These are phyloP conservation scores for Phytophthora rubi DNA, from an alignment of 352 stramenopile genomes.

Conservation along the genomic window DNA sequence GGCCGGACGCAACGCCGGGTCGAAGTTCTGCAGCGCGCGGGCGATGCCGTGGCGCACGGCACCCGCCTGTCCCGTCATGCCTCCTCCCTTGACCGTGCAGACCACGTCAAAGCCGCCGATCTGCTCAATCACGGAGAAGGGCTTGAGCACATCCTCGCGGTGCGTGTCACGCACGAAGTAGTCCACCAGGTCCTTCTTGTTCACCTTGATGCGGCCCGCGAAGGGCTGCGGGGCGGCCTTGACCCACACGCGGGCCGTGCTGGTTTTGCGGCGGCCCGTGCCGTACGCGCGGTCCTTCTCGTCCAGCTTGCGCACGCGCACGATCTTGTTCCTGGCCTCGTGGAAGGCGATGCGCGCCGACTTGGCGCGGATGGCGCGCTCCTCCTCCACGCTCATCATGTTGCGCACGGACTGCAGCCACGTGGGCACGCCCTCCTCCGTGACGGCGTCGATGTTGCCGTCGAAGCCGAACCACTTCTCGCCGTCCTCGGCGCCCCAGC, in stretches of 20 bases:
- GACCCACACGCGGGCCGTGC: conserved; percentile 94
- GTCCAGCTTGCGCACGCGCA: conserved; percentile 76
- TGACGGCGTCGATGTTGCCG: conserved; percentile 78
- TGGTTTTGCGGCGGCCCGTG: conserved; percentile 95
- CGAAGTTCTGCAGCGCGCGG: conserved; percentile 94
- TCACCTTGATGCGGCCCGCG: conserved; percentile 91
- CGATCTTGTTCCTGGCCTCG: conserved; percentile 77
- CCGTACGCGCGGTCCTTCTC: conserved; percentile 87
- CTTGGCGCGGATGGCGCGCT: conserved; percentile 76
- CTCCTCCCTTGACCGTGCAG: conserved; percentile 92
- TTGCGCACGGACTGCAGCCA: conserved; percentile 86
- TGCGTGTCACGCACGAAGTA: conserved; percentile 93
- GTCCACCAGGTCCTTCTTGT: conserved; percentile 94
- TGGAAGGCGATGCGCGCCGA: conserved; percentile 66
- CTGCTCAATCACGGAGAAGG: conserved; percentile 74
- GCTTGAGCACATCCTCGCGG: conserved; percentile 89
- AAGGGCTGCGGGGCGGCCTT: conserved; percentile 81
- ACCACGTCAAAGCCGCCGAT: conserved; percentile 92
- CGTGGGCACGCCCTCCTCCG: conserved; percentile 75
- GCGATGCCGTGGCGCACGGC: conserved; percentile 94
- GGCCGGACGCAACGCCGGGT: conserved; percentile 90
- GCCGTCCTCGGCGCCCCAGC: conserved; percentile 66
- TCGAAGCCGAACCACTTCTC: conserved; percentile 86
- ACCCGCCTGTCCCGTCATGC: conserved; percentile 93
- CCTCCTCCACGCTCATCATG: conserved; percentile 65